A percentile compares a stretch with the other conserved stretches of the same genome.
These are phyloP conservation scores for Globisporangium orthogonon DNA, from an alignment of 352 stramenopile species.

Conservation along the genomic window DNA sequence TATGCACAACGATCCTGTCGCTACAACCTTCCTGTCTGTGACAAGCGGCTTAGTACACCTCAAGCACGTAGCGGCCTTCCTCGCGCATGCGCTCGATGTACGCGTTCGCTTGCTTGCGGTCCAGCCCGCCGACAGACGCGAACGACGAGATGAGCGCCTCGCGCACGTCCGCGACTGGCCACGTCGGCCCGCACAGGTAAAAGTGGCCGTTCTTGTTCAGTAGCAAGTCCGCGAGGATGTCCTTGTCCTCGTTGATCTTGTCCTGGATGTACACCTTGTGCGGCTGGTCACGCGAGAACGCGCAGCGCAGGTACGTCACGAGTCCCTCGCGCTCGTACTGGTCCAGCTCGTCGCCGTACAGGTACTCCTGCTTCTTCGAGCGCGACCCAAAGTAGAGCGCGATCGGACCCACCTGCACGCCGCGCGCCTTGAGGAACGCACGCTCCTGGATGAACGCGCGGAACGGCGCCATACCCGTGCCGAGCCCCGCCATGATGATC, in stretches of 20 bases:
- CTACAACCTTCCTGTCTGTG: background rate
- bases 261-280: constrained; percentile 91
- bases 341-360: constrained; percentile 92
- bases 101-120: constrained; percentile 62
- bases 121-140: constrained; percentile 36
- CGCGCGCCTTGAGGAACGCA: constrained; percentile 57
- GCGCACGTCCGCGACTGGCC: constrained; percentile 69
- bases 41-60: constrained; percentile 62
- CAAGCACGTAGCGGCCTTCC: constrained; percentile 73
- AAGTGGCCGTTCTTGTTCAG: constrained; percentile 78
- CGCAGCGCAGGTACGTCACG: constrained; percentile 77
- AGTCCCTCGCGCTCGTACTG: constrained; percentile 77
- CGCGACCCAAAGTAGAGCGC: constrained; percentile 95
- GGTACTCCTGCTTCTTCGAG: constrained; percentile 90
- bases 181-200: constrained; percentile 82
- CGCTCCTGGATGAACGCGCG: constrained; percentile 88
- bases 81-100: constrained; percentile 78
- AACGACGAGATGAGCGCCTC: constrained; percentile 62
- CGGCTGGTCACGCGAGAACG: constrained; percentile 85
- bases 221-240: constrained; percentile 63
- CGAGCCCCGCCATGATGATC: constrained; percentile 84
- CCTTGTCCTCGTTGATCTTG: constrained; percentile 78
- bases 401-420: constrained; percentile 65
- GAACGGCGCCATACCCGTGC: constrained; percentile 88
- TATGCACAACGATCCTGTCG: background rate